Base-by-base conservation (phyloP, 1,284 basidiomycete genomes). In the Somion occarium region DNA sequence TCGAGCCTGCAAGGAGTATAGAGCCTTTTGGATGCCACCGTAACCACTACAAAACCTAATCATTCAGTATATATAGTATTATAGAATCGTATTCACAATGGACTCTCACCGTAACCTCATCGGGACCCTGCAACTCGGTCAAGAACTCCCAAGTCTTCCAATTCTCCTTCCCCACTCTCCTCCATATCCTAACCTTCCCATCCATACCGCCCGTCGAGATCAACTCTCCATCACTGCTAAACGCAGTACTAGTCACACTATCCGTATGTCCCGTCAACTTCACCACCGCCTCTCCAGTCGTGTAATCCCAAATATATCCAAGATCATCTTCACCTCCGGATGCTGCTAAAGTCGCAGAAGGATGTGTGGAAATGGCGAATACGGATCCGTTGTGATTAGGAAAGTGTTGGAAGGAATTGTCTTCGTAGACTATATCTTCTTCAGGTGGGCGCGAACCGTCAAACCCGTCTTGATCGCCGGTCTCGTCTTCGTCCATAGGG, bases 151-250 rank as follows among this genome's bases (percentile, higher is more conserved):
- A 99, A 48, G 73, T 78, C 55, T 73, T 79, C 71, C 83, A 93
- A 52, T 85, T 73, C 44, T 85, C 83, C 54, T 76, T 83, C 12
- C 83, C 84, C 12, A 91, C 86, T 61, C 89, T 78, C 65, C 86
- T 74, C 95, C 95, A 99, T 52, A 99, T 74, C 56, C 93, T 79
- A 20, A 98, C 86, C 63, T 84, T 87, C 7, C 97, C 96, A 64
- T 99, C 96, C 93, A 99, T 98, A 0, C 96, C 95, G 18, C 93
- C 96, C 0, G 94, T 98, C 12, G 96, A 87, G 52, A 96, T 79
- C 77, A 96, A 78, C 68, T 96, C 87, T 9, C 97, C 96, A 64
- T 98, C 93, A 3, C 74, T 64, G 64, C 84, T 96, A 78, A 91
- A 99, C 38, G 78, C 86, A 1, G 82, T 80, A 48, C 78, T 78